These are phyloP conservation scores for Apiotrichum sp. DNA, from an alignment of 1,284 basidiomycete genomes.

Conservation along the genomic window DNA sequence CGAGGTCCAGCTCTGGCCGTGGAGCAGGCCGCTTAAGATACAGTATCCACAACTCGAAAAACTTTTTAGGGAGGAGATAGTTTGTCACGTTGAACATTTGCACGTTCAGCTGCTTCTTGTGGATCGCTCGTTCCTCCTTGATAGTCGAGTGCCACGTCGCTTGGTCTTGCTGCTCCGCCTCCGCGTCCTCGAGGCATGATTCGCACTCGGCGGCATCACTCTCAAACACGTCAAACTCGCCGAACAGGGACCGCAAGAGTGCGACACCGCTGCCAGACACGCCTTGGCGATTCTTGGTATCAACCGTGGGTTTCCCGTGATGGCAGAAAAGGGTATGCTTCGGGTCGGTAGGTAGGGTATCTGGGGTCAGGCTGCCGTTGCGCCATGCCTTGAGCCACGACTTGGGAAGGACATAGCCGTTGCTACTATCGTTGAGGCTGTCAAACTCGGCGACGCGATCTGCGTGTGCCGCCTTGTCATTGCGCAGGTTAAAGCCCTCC, in stretches of 20 bases:
- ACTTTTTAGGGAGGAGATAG: conserved; percentile 24
- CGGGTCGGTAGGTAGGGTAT: conserved; percentile 14
- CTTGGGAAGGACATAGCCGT: conserved; percentile 21
- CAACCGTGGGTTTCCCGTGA: conserved; percentile 20
- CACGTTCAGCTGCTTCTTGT: conserved; percentile 2
- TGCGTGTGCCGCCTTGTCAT: neutral
- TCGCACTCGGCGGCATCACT: conserved; percentile 13
- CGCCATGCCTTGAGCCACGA: conserved; percentile 29
- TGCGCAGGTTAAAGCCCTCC: conserved; percentile 6
- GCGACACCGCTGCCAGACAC: conserved; percentile 19
- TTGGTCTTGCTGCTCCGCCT: neutral
- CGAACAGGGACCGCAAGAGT: conserved; percentile 27
- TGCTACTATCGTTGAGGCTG: conserved; percentile 14
- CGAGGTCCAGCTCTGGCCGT: conserved; percentile 17
- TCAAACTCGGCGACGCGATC: conserved; percentile 22
- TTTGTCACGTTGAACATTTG: conserved; percentile 17
- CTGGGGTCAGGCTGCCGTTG: conserved; percentile 5
- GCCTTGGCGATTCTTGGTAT: neutral
- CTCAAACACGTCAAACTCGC: conserved; percentile 22
- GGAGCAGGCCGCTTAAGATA: conserved; percentile 8
- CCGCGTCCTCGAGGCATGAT: conserved; percentile 8
- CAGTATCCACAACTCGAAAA: conserved; percentile 18
- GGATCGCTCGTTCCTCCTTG: conserved; percentile 9
- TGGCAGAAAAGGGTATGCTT: conserved; percentile 29
- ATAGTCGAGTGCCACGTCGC: conserved; percentile 1